A percentile compares a stretch with the other conserved stretches of the same genome.
These are phyloP conservation scores for Cladosporium oxysporum DNA, from an alignment of 2,329 filamentous ascomycete species.

Conservation along the genomic window DNA sequence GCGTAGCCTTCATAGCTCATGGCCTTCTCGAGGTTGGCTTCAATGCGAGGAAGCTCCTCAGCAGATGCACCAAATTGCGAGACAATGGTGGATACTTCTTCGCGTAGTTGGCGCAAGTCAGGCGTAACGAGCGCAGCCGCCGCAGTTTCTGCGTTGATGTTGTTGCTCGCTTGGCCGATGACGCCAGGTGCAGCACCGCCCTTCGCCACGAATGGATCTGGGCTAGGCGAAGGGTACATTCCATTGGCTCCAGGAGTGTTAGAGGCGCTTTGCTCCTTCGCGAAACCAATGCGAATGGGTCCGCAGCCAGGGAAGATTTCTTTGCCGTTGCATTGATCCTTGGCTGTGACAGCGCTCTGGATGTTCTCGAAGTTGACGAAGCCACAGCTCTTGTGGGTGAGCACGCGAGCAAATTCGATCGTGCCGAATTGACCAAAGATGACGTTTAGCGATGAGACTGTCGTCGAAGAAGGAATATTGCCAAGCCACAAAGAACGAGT, in stretches of 20 bases:
- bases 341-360: conserved; percentile 88
- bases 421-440: conserved; percentile 94
- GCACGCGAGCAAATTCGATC: conserved; percentile 86
- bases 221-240: conserved; percentile 85
- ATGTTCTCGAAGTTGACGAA: conserved; percentile 96
- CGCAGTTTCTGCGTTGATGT: conserved; percentile 48
- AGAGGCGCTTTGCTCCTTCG: conserved; percentile 88
- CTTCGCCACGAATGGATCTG: conserved; percentile 68
- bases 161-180: conserved; percentile 31
- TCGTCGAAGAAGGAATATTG: conserved; percentile 95
- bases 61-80: conserved; percentile 82
- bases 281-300: conserved; percentile 93
- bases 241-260: conserved; percentile 86
- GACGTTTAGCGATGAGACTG: conserved; percentile 87
- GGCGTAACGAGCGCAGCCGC: conserved; percentile 66
- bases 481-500: conserved; percentile 96
- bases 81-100: conserved; percentile 82
- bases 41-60: conserved; percentile 74
- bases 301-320: conserved; percentile 98
- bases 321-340: conserved; percentile 86
- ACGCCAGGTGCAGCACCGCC: conserved; percentile 42
- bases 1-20: conserved; percentile 72
- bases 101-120: conserved; percentile 73
- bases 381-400: conserved; percentile 98
- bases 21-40: conserved; percentile 71